These are phyloP conservation scores for Ophiostoma perfectum DNA, from an alignment of 2,329 filamentous ascomycete species.

Conservation along the genomic window DNA sequence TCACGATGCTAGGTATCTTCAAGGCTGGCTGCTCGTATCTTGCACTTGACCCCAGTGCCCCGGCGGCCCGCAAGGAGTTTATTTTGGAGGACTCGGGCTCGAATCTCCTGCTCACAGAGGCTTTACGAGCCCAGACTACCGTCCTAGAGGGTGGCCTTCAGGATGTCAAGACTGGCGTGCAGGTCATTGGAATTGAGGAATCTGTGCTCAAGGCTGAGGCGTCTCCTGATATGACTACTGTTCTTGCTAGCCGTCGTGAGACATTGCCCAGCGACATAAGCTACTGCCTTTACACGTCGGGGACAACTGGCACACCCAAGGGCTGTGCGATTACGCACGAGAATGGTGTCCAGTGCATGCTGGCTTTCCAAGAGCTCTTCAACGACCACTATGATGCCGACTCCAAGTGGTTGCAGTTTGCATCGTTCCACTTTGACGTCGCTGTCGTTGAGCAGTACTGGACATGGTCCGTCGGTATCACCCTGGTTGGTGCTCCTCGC, in stretches of 20 bases:
- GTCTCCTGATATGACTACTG: background rate
- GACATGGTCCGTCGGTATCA: conserved; percentile 89
- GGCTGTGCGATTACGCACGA: conserved; percentile 84
- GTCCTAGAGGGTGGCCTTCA: conserved; percentile 24
- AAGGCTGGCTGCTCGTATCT: conserved; percentile 79
- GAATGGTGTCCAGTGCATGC: conserved; percentile 83
- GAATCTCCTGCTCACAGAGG: conserved; percentile 55
- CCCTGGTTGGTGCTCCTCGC: conserved; percentile 72
- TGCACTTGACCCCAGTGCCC: conserved; percentile 71
- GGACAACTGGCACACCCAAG: conserved; percentile 80
- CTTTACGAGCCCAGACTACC: conserved; percentile 18
- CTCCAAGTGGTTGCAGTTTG: conserved; percentile 78
- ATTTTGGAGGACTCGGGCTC: conserved; percentile 70
- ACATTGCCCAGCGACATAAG: conserved; percentile 52
- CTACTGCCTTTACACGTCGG: conserved; percentile 83
- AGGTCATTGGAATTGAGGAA: conserved; percentile 35
- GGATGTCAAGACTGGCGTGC: conserved; percentile 34
- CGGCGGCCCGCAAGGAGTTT: conserved; percentile 66
- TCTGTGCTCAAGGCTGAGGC: conserved; percentile 28
- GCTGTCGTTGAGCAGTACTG: conserved; percentile 91
- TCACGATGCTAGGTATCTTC: conserved; percentile 73
- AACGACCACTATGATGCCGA: conserved; percentile 62
- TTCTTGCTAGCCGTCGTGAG: background rate
- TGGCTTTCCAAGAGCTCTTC: conserved; percentile 78
- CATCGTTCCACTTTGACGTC: conserved; percentile 91